Percentiles rank a stretch among this genome's conserved stretches.
Evolutionary conservation across 1,139 yeast species (phyloP).

Genomic region (Yamadazyma siamensis): DNA sequence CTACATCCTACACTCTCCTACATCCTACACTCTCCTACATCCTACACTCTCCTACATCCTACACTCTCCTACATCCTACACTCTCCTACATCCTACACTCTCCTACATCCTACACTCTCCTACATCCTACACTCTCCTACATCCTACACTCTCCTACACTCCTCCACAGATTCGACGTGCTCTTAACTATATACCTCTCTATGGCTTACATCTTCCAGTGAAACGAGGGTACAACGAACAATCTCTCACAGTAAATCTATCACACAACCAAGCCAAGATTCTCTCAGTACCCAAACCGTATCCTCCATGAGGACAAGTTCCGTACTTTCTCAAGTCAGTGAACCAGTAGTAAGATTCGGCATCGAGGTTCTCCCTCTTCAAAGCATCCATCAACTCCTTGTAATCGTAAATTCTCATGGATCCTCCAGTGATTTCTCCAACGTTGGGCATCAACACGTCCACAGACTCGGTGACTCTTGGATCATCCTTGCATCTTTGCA

Average conservation of each 20-base stretch:
- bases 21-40: no score
- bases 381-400: constrained; percentile 83
- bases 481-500: constrained; percentile 90
- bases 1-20: no score
- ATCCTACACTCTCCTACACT: not conserved
- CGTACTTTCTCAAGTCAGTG: constrained; percentile 92
- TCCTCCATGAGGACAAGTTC: constrained; percentile 98
- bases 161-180: no score
- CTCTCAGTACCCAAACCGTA: constrained; percentile 98
- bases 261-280: constrained; percentile 96
- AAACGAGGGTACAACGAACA: constrained; percentile 97
- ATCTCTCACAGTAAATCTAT: constrained; percentile 96
- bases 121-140: not conserved
- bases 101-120: not conserved
- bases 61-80: no score
- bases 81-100: no score
- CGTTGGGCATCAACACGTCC: constrained; percentile 97
- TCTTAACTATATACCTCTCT: constrained; percentile 6
- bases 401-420: constrained; percentile 91
- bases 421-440: constrained; percentile 98
- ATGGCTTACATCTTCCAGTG: constrained; percentile 97
- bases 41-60: no score
- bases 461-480: constrained; percentile 96
- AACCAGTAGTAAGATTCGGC: constrained; percentile 89
- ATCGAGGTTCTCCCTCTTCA: constrained; percentile 87